Evolutionary conservation across 2,329 filamentous ascomycete genomes (phyloP).

Genomic region (Pochonia chlamydosporia): DNA sequence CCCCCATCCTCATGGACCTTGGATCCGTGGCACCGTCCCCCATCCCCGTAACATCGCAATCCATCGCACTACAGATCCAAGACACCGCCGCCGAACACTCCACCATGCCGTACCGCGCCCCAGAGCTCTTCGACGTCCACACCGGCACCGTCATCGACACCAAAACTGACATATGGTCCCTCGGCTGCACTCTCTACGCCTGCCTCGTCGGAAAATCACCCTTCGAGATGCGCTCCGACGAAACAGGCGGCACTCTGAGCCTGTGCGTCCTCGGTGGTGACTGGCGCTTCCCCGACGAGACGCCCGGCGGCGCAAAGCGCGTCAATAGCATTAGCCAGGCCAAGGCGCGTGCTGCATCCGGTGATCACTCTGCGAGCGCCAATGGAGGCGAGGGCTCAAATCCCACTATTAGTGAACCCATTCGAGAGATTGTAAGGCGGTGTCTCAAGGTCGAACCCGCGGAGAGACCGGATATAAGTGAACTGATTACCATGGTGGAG

Average conservation of each 20-base stretch:
- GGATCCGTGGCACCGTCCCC: slow-evolving; percentile 86
- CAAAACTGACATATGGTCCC: slow-evolving; percentile 95
- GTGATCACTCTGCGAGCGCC: slow-evolving; percentile 16
- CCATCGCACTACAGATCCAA: slow-evolving; percentile 84
- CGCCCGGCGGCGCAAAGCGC: slow-evolving; percentile 48
- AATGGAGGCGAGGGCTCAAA: slow-evolving; percentile 18
- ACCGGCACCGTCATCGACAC: slow-evolving; percentile 88
- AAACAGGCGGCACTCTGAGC: slow-evolving; percentile 88
- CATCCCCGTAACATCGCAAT: slow-evolving; percentile 82
- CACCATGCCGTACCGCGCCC: slow-evolving; percentile 97
- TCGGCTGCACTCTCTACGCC: slow-evolving; percentile 96
- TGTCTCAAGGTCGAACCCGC: slow-evolving; percentile 83
- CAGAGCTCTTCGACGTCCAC: slow-evolving; percentile 96
- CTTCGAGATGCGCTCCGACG: slow-evolving; percentile 91
- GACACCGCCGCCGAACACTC: slow-evolving; percentile 93
- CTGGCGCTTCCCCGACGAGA: slow-evolving; percentile 94
- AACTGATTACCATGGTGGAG: slow-evolving; percentile 76
- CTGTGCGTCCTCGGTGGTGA: slow-evolving; percentile 91
- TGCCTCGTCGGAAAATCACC: slow-evolving; percentile 95
- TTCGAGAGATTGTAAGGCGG: slow-evolving; percentile 80
- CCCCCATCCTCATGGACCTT: slow-evolving; percentile 94
- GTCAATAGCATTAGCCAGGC: slow-evolving; percentile 35
- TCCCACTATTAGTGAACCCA: slow-evolving; percentile 67
- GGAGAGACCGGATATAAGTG: slow-evolving; percentile 81
- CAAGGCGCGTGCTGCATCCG: slow-evolving; percentile 19